Evolutionary conservation across 2,329 filamentous ascomycete genomes (phyloP).

Genomic region (Ambrosiella cleistominuta): DNA sequence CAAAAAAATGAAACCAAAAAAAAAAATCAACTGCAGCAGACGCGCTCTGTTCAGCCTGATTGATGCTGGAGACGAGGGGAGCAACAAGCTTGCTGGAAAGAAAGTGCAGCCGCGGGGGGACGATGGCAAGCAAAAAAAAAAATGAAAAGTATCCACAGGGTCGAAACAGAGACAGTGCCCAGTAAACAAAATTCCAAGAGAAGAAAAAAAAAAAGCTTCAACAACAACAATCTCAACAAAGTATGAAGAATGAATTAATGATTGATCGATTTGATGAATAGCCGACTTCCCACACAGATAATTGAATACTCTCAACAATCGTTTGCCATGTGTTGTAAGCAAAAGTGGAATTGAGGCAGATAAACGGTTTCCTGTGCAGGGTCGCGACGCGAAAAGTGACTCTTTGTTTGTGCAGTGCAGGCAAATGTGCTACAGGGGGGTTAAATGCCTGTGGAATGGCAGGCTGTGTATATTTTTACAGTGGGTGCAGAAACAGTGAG

Average conservation of each 20-base stretch:
- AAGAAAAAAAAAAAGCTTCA: neutral
- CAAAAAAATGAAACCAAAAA: constrained; percentile 1
- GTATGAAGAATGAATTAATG: no score
- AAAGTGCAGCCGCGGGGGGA: neutral
- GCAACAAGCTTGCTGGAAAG: neutral
- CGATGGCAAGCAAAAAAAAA: neutral
- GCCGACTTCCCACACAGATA: no score
- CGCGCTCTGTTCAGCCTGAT: neutral
- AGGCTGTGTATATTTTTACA: no score
- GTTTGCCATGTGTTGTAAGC: no score
- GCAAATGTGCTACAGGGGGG: no score
- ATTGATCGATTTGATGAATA: no score
- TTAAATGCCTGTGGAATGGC: no score
- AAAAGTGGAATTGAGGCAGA: no score
- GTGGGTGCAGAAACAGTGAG: no score
- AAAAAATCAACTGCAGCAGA: neutral
- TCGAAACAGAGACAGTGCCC: neutral
- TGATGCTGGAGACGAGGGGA: neutral
- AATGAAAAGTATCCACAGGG: neutral
- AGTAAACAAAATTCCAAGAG: neutral
- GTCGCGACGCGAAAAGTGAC: neutral
- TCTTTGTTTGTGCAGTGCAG: no score
- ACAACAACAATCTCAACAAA: neutral
- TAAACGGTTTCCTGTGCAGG: neutral
- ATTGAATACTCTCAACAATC: no score